Base-by-base conservation (phyloP, 257 asterid genomes). In the Lantana camara region DNA sequence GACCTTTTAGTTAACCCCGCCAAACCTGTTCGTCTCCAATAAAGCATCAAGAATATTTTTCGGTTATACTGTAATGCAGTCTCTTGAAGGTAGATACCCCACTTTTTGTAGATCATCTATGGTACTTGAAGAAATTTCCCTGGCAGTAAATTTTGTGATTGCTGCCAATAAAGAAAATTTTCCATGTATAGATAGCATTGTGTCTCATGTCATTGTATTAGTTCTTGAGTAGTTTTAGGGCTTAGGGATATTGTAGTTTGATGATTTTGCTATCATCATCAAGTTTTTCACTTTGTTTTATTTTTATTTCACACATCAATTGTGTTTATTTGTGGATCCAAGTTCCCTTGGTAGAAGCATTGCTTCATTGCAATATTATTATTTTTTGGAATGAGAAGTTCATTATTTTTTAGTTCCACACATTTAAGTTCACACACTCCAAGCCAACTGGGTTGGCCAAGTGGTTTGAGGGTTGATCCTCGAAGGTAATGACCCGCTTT, bases 61-160 rank as follows among this genome's bases (percentile, higher is more conserved):
- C 75, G 72, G 51, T 48, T 20, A 52, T 53, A 57, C 53, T 69
- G 66, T 22, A 17, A 40, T 32, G 37, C 34, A 38, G 30, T 42
- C 7, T 37, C 19, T 65, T 34, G 11, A 19, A 40, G 66, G 56
- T 46, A 60, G 57, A 27, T 34, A 54, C 46, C 17, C 24, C 17
- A 62, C 60, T 47, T 16, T 24, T 21, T 66, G 60, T 47, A 47
- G 42, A 5, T 27, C 5, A 47, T 21, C 21, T 24, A 24, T 50
- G 60, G 37, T 42, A 57, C 21, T 49, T 17, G 34, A 0, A 57
- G 50, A 34, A 7, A 38, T 57, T 65, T 9, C 17, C 11, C 16
- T 35, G 47, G 67, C 27, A 49, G 83, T 63, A 59, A 75, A 64
- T 70, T 76, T 77, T 80, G 79, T 62, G 55, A 78, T 57, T 40